phyloP scores from a whole-genome alignment of 2,329 filamentous ascomycete species.

The Ramularia endophylla region DNA sequence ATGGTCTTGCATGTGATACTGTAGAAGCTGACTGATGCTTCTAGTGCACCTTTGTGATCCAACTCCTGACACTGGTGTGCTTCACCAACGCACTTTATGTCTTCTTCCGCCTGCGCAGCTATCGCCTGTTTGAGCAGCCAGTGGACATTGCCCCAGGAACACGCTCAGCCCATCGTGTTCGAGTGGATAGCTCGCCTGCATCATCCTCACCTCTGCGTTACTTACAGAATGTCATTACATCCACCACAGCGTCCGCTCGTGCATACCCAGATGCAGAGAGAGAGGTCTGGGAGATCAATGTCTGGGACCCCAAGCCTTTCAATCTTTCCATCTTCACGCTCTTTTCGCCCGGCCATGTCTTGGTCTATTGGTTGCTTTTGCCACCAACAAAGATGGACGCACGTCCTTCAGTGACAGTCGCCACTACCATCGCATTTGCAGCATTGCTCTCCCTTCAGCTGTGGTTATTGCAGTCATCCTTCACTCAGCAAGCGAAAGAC shows the following conservation, averaged over 20 bases:
- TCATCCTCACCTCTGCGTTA: constrained; percentile 73
- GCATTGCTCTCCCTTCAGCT: constrained; percentile 71
- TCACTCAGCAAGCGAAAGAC: constrained; percentile 81
- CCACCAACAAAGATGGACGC: constrained; percentile 71
- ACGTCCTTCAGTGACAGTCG: constrained; percentile 76
- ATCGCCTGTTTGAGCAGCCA: constrained; percentile 82
- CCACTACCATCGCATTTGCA: constrained; percentile 74
- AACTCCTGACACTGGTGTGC: constrained; percentile 62
- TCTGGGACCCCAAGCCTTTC: constrained; percentile 90
- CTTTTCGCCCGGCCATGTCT: constrained; percentile 89
- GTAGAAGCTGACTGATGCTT: constrained; percentile 11
- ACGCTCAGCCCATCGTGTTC: constrained; percentile 80
- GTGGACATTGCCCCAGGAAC: constrained; percentile 73
- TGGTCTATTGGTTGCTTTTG: constrained; percentile 83
- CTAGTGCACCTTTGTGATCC: constrained; percentile 57
- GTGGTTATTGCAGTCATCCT: constrained; percentile 64
- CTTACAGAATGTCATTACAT: constrained; percentile 60
- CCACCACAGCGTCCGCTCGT: constrained; percentile 68
- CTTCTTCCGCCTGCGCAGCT: constrained; percentile 73
- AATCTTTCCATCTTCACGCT: constrained; percentile 77
- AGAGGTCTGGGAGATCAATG: constrained; percentile 89
- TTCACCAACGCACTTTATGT: constrained; percentile 73
- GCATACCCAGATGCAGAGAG: constrained; percentile 74
- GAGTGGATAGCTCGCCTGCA: constrained; percentile 75
- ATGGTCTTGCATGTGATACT: background rate